Percentiles rank a stretch among this genome's conserved stretches.
Evolutionary conservation across 2,329 filamentous ascomycete species (phyloP).

Genomic region (Penicillium sp.): DNA sequence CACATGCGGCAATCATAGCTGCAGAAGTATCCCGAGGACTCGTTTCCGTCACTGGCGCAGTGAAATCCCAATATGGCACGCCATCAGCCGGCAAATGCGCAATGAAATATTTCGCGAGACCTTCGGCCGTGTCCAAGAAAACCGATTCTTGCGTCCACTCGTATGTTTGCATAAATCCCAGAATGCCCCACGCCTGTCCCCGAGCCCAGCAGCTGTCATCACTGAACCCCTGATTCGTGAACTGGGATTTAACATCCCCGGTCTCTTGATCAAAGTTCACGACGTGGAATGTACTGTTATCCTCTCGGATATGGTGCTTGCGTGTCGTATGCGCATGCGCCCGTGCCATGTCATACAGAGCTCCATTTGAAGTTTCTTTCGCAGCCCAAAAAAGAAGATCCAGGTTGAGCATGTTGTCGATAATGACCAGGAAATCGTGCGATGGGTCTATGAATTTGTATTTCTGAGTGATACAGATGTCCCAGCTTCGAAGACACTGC

Average conservation of each 20-base stretch:
- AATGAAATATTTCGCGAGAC: conserved; percentile 54
- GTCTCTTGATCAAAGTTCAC: conserved; percentile 49
- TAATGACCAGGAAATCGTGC: conserved; percentile 48
- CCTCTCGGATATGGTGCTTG: conserved; percentile 43
- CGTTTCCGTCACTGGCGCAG: conserved; percentile 44
- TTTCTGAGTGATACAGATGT: conserved; percentile 43
- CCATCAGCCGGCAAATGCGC: conserved; percentile 41
- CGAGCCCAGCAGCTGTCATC: conserved; percentile 31
- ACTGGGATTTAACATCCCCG: conserved; percentile 35
- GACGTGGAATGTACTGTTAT: conserved; percentile 32
- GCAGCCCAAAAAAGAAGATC: conserved; percentile 47
- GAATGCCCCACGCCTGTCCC: conserved; percentile 32
- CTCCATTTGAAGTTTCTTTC: conserved; percentile 32
- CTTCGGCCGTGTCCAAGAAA: conserved; percentile 44
- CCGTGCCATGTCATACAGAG: conserved; percentile 20
- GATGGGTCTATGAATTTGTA: conserved; percentile 36
- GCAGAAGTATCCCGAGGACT: conserved; percentile 45
- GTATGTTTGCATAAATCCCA: conserved; percentile 47
- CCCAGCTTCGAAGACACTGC: conserved; percentile 50
- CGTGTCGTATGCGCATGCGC: conserved; percentile 47
- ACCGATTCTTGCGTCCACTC: conserved; percentile 32
- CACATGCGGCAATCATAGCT: conserved; percentile 49
- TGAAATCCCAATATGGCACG: conserved; percentile 58
- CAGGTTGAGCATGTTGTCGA: conserved; percentile 50
- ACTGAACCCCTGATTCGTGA: conserved; percentile 32